Evolutionary conservation across 73 alveolate species (phyloP).

Genomic region (Urostyla sp.): DNA sequence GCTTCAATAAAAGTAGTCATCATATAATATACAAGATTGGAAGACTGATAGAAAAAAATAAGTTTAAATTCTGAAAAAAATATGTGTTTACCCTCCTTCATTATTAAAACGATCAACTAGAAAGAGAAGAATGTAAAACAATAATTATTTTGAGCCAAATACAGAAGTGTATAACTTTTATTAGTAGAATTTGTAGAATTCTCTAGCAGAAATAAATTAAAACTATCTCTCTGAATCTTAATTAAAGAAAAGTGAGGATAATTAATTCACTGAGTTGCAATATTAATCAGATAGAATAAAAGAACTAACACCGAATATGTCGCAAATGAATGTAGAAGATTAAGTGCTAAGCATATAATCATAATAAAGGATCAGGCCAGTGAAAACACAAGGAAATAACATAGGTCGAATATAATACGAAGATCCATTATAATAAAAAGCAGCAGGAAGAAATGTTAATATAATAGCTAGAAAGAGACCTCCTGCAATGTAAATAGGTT

Average conservation of each 20-base stretch:
- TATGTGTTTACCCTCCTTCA: slow-evolving; percentile 49
- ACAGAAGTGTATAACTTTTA: slow-evolving; percentile 7
- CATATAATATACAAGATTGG: slow-evolving; percentile 56
- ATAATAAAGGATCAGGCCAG: too few species aligned
- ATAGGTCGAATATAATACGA: not conserved
- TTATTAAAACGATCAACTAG: slow-evolving; percentile 2
- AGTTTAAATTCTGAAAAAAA: slow-evolving; percentile 29
- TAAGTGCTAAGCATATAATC: too few species aligned
- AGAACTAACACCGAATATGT: too few species aligned
- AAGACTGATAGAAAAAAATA: slow-evolving; percentile 43
- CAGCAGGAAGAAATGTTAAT: not conserved
- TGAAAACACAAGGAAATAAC: too few species aligned
- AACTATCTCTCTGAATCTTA: too few species aligned
- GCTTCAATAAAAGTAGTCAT: slow-evolving; percentile 21
- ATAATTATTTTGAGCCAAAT: slow-evolving; percentile 10
- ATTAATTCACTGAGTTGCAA: too few species aligned
- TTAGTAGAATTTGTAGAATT: slow-evolving; percentile 1
- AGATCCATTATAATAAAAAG: not conserved
- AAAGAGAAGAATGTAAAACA: slow-evolving; percentile 3
- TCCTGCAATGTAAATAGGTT: slow-evolving; percentile 41
- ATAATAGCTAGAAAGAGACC: slow-evolving; percentile 45
- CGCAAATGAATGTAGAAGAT: too few species aligned
- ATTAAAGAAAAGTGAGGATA: too few species aligned
- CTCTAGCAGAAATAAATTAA: too few species aligned
- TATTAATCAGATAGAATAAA: too few species aligned